phyloP scores from a whole-genome alignment of 192 early-diverging fungal genomes.

The Coemansia sp. region DNA sequence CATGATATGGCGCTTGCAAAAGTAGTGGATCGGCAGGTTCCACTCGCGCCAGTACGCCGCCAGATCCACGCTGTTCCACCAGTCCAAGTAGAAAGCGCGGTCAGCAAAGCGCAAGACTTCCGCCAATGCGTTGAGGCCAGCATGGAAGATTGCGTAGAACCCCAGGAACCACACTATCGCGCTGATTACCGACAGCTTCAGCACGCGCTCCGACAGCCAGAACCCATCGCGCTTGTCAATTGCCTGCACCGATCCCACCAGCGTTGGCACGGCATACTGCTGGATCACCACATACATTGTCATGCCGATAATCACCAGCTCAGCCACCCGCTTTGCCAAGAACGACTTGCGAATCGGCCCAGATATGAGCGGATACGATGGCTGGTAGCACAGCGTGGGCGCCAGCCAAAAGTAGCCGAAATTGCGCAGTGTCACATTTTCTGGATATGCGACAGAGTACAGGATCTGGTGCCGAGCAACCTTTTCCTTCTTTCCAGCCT shows the following conservation, averaged over 20 bases:
- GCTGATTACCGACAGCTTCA: conserved; percentile 78
- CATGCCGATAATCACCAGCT: conserved; percentile 65
- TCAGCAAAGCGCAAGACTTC: conserved; percentile 85
- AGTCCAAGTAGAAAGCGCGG: conserved; percentile 82
- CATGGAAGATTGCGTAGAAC: conserved; percentile 86
- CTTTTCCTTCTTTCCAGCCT: neutral
- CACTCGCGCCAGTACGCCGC: conserved; percentile 87
- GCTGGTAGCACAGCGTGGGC: conserved; percentile 89
- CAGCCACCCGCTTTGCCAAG: conserved; percentile 77
- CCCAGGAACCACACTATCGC: conserved; percentile 88
- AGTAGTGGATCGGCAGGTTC: conserved; percentile 88
- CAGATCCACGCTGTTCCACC: conserved; percentile 86
- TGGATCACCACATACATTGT: conserved; percentile 80
- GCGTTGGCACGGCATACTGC: conserved; percentile 79
- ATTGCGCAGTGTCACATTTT: conserved; percentile 67
- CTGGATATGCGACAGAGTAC: conserved; percentile 69
- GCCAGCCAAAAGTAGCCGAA: conserved; percentile 74
- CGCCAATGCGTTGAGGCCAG: conserved; percentile 76
- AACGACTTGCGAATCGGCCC: conserved; percentile 69
- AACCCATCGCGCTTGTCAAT: conserved; percentile 68
- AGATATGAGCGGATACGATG: conserved; percentile 69
- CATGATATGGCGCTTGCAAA: conserved; percentile 88
- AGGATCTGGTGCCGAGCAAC: conserved; percentile 37
- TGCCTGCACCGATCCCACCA: conserved; percentile 73
- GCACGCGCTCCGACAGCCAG: conserved; percentile 76